Percentiles rank a stretch among this genome's conserved stretches.
These are phyloP conservation scores for Dictyostelium citrinum DNA, from an alignment of 78 protist species.

Conservation along the genomic window DNA sequence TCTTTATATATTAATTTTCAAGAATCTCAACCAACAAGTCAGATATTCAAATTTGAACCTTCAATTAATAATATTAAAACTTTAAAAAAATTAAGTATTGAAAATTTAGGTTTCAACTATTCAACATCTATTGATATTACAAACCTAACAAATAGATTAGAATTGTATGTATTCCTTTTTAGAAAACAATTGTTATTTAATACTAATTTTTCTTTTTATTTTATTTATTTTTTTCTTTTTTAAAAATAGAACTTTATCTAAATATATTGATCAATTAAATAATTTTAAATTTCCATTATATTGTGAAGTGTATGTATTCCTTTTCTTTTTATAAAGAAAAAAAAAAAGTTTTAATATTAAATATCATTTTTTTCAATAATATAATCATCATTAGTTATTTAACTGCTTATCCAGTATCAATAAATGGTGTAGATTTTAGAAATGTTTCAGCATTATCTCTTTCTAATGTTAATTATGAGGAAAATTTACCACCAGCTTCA, in stretches of 20 bases:
- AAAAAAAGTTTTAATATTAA: too few species aligned
- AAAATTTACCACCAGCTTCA: background rate
- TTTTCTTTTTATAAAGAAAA: too few species aligned
- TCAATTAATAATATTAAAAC: background rate
- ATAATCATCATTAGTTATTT: too few species aligned
- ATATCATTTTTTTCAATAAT: too few species aligned
- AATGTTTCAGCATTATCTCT: too few species aligned
- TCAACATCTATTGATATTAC: background rate
- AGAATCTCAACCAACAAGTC: background rate
- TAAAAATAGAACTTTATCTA: too few species aligned
- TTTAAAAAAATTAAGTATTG: too few species aligned
- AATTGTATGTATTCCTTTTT: background rate
- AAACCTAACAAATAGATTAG: background rate
- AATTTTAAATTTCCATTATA: too few species aligned
- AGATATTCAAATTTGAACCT: background rate
- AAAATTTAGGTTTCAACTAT: background rate
- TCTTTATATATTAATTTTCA: background rate
- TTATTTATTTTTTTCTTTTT: too few species aligned
- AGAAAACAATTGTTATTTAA: too few species aligned
- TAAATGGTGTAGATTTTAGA: background rate
- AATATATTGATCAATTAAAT: too few species aligned
- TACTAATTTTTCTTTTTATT: background rate
- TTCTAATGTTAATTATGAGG: background rate
- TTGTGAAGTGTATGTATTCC: too few species aligned
- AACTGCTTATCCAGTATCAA: background rate